phyloP scores from a whole-genome alignment of 768 basidiomycete species.

The Tulasnella sp. region DNA sequence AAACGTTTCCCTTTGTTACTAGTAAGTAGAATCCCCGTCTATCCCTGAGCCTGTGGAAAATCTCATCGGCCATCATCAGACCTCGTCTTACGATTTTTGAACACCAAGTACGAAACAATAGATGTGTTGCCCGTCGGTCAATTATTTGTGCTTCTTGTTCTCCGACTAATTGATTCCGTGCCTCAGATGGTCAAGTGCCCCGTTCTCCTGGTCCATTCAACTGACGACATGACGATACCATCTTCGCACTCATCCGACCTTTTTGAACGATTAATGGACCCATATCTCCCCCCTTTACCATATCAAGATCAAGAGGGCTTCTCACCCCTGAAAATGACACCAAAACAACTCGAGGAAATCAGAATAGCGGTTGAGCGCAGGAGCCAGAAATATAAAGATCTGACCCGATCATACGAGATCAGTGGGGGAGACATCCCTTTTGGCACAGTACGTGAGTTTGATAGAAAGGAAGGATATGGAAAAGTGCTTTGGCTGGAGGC shows the following conservation, averaged over 20 bases:
- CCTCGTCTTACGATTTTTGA: constrained; percentile 40
- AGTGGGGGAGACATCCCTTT: constrained; percentile 35
- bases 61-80: constrained; percentile 27
- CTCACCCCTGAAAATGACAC: constrained; percentile 34
- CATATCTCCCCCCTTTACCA: constrained; percentile 42
- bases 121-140: constrained; percentile 46
- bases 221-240: constrained; percentile 62
- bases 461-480: constrained; percentile 26
- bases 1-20: constrained; percentile 44
- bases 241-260: constrained; percentile 52
- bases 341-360: constrained; percentile 9
- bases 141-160: constrained; percentile 18
- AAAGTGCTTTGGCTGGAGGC: constrained; percentile 48
- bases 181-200: constrained; percentile 50
- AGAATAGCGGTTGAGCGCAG: constrained; percentile 30
- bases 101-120: constrained; percentile 51
- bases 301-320: constrained; percentile 23
- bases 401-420: constrained; percentile 33
- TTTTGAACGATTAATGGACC: constrained; percentile 54
- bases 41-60: not conserved
- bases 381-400: constrained; percentile 25
- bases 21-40: constrained; percentile 35
- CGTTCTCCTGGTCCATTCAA: constrained; percentile 59
- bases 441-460: constrained; percentile 41
- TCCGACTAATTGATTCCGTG: constrained; percentile 1